phyloP scores from a whole-genome alignment of 495 filamentous ascomycete species.

The Cryomyces minteri region DNA sequence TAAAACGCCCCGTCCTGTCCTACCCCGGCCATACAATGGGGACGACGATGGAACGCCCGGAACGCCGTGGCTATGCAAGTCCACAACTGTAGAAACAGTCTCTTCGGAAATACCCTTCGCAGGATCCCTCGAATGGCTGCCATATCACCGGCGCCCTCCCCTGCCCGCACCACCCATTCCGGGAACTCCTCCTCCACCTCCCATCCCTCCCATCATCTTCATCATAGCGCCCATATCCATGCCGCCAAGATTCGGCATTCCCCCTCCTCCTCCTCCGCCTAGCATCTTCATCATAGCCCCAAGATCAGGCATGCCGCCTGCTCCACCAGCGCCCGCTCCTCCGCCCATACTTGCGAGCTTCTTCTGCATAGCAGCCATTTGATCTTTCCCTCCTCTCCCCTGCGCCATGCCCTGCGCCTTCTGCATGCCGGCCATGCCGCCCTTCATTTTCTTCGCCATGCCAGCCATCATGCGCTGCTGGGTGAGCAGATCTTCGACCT shows the following conservation, averaged over 20 bases:
- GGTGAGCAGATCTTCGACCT: conserved; percentile 93
- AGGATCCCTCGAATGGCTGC: too few relatives aligned
- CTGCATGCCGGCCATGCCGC: conserved; percentile 92
- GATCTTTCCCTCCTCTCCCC: conserved; percentile 37
- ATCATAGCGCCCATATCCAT: background rate
- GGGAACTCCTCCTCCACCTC: too few relatives aligned
- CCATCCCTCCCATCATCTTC: too few relatives aligned
- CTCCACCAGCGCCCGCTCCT: conserved; percentile 3
- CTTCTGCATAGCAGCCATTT: conserved; percentile 96
- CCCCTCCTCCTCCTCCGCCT: conserved; percentile 6
- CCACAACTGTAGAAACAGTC: too few relatives aligned
- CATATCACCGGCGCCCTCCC: too few relatives aligned
- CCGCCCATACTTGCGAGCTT: conserved; percentile 67
- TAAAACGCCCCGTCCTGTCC: too few relatives aligned
- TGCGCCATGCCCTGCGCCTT: conserved; percentile 79
- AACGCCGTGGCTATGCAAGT: too few relatives aligned
- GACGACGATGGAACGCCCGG: too few relatives aligned
- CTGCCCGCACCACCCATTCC: too few relatives aligned
- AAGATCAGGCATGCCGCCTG: conserved; percentile 15
- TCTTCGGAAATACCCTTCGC: too few relatives aligned
- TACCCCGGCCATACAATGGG: too few relatives aligned
- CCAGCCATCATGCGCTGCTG: conserved; percentile 98
- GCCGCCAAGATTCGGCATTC: conserved; percentile 8
- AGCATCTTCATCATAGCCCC: conserved; percentile 20
- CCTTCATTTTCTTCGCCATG: conserved; percentile 98